Base-by-base conservation (phyloP, 805 yeast species). In the Kluyveromyces wickerhamii region DNA sequence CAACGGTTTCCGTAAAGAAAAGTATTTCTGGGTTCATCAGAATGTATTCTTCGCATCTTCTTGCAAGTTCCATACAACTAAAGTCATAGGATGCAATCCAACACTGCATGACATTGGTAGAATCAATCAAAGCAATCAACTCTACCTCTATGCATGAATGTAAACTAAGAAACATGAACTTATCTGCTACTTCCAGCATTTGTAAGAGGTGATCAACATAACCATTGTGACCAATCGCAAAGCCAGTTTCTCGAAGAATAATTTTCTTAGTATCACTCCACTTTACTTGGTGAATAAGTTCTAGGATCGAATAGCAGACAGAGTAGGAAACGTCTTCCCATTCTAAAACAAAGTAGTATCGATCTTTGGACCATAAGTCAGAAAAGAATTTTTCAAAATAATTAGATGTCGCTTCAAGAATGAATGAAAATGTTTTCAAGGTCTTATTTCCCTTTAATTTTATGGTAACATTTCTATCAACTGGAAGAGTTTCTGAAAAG, bases 1-100 rank as follows among this genome's bases (percentile, higher is more conserved):
- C 57, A 1, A 53, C 39, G 35, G 65, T 63, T 1, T 58, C 57
- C 15, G 76, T 78, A 35, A 74, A 69, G 21, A 86, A 59, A 11
- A 83, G 47, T 3, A 74, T 49, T 20, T 77, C 86, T 36, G 82
- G 58, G 51, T 85, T 84, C 42, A 72, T 67, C 43, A 71, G 75
- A 9, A 84, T 63, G 44, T 71, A 81, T 78, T 85, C 77, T 17
- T 78, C 60, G 49, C 94, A 74, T 35, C 73, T 70, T 32, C 67
- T 65, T 40, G 74, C 65, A 23, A 87, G 54, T 43, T 77, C 72
- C 9, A 57, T 52, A 5, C 86, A 81, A 14, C 67, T 55, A 30
- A 68, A 59, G 13, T 59, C 46, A 29, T 67, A 67, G 0, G 94
- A 69, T 47, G 77, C 77, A 9, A 67, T 58, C 10, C 83, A 48